These are phyloP conservation scores for Stylosanthes scabra DNA, from an alignment of 331 rosid genomes.

Conservation along the genomic window DNA sequence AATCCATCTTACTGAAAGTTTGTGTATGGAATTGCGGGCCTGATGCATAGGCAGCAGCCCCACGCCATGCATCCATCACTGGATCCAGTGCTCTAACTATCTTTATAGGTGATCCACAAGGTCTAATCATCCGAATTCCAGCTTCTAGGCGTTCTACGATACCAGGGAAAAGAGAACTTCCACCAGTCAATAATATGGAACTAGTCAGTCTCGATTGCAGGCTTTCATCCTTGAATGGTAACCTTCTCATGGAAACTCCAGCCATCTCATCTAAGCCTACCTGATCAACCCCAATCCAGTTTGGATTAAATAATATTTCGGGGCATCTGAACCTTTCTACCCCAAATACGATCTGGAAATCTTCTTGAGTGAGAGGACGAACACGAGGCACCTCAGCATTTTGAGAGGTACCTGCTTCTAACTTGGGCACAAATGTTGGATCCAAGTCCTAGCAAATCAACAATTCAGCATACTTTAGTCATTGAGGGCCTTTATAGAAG, in stretches of 20 bases:
- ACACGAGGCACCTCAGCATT: conserved; percentile 59
- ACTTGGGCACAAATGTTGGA: conserved; percentile 81
- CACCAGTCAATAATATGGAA: conserved; percentile 80
- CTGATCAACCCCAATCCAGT: conserved; percentile 91
- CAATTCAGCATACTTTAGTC: conserved; percentile 22
- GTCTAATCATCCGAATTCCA: conserved; percentile 84
- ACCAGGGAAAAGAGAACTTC: conserved; percentile 84
- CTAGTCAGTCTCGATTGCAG: conserved; percentile 70
- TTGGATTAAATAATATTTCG: conserved; percentile 82
- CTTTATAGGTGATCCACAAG: conserved; percentile 76
- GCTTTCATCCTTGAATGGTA: conserved; percentile 54
- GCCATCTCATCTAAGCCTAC: conserved; percentile 94
- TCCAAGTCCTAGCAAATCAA: conserved; percentile 74
- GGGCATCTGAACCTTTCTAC: conserved; percentile 98
- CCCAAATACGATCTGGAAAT: conserved; percentile 80
- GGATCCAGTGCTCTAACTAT: conserved; percentile 86
- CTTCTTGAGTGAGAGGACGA: conserved; percentile 80
- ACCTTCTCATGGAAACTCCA: conserved; percentile 83
- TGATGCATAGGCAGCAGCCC: conserved; percentile 86
- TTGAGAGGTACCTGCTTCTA: conserved; percentile 61
- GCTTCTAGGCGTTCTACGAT: conserved; percentile 79
- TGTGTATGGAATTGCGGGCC: conserved; percentile 67
- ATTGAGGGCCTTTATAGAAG: conserved; percentile 1
- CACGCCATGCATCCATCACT: conserved; percentile 93
- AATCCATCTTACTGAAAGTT: conserved; percentile 80